Conservation (phyloP, 768 basidiomycete genomes). For the Rubroboletus satanas region DNA sequence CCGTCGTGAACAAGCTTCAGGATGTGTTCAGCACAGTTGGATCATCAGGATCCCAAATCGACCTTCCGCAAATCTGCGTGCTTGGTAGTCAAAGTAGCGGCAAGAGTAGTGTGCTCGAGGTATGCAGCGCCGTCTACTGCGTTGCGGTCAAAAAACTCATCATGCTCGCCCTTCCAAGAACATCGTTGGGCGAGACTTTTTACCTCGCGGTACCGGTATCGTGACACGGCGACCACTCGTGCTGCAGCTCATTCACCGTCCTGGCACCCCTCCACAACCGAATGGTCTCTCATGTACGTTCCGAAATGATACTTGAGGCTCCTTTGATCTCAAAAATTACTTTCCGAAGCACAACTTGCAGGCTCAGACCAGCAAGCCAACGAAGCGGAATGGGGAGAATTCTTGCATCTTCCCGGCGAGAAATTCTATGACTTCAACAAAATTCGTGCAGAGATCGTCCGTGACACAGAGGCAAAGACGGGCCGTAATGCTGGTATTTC, state of each 20-base stretch:
- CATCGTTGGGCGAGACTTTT: conserved; percentile 96
- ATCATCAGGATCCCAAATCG: conserved; percentile 71
- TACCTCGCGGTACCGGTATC: conserved; percentile 98
- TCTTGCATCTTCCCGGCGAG: conserved; percentile 92
- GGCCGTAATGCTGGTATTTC: conserved; percentile 99
- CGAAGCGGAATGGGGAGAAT: conserved; percentile 97
- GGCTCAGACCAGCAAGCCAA: conserved; percentile 75
- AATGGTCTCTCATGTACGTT: conserved; percentile 46
- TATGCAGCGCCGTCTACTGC: conserved; percentile 30
- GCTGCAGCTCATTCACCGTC: conserved; percentile 90
- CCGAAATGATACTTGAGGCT: background rate
- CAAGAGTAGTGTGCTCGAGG: conserved; percentile 91
- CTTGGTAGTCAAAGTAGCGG: conserved; percentile 90
- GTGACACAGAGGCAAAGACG: conserved; percentile 97
- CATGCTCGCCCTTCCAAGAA: conserved; percentile 50
- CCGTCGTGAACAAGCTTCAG: conserved; percentile 83
- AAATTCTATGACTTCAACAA: conserved; percentile 98
- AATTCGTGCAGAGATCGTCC: conserved; percentile 93
- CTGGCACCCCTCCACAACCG: conserved; percentile 43
- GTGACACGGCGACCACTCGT: conserved; percentile 96
- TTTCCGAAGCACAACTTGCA: conserved; percentile 31
- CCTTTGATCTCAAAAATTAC: background rate
- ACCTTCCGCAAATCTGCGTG: conserved; percentile 90
- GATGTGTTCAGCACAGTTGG: conserved; percentile 88
- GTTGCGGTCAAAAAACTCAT: conserved; percentile 3